A percentile compares a stretch with the other conserved stretches of the same genome.
phyloP scores from a whole-genome alignment of 2,329 filamentous ascomycete genomes.

The Venturia asperata region DNA sequence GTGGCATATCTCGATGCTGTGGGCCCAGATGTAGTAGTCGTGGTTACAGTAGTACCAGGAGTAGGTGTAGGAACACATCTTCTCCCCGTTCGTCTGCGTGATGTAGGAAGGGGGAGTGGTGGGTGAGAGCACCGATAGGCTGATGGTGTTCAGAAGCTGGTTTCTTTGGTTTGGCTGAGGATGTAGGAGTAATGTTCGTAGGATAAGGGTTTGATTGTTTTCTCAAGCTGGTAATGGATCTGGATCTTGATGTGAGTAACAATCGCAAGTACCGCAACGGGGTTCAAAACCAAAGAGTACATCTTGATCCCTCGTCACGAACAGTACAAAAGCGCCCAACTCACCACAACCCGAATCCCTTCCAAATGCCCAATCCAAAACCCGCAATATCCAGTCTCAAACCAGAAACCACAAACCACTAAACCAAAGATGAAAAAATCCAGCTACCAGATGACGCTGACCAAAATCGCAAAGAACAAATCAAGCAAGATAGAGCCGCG shows the following conservation, averaged over 20 bases:
- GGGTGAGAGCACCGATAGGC: too few relatives aligned
- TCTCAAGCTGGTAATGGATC: background rate
- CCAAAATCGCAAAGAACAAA: too few relatives aligned
- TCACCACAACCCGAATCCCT: too few relatives aligned
- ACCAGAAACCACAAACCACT: too few relatives aligned
- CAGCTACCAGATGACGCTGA: too few relatives aligned
- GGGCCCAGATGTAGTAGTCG: conserved; percentile 42
- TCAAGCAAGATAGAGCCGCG: too few relatives aligned
- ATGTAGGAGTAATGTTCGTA: background rate
- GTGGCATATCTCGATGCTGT: conserved; percentile 40
- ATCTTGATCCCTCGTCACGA: too few relatives aligned
- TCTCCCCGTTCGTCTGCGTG: too few relatives aligned
- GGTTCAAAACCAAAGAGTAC: background rate
- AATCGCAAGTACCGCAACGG: background rate
- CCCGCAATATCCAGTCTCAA: too few relatives aligned
- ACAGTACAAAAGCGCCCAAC: background rate
- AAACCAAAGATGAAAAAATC: too few relatives aligned
- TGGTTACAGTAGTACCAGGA: conserved; percentile 44
- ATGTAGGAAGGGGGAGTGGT: too few relatives aligned
- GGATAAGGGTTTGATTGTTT: background rate
- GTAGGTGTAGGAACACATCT: conserved; percentile 43
- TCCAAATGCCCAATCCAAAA: too few relatives aligned
- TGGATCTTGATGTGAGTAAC: background rate
- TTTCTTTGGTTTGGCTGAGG: background rate
- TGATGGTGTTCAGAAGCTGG: background rate